These are phyloP conservation scores for Pythium periplocum DNA, from an alignment of 352 stramenopile genomes.

Conservation along the genomic window DNA sequence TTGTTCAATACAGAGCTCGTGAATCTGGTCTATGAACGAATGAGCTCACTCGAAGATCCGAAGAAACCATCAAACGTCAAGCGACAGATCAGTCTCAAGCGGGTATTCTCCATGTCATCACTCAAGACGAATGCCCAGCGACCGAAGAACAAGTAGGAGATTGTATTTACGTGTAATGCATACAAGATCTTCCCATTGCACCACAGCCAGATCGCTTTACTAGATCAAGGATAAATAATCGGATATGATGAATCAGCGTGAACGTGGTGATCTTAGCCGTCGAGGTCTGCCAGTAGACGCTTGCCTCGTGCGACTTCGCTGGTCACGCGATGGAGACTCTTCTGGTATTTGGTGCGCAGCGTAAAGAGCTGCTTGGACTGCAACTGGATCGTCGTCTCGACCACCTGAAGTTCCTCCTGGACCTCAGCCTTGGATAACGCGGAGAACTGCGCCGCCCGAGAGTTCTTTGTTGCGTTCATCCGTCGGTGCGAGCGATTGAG, in stretches of 20 bases:
- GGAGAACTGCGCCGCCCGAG: constrained; percentile 27
- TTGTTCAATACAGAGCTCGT: constrained; percentile 10
- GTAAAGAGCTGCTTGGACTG: constrained; percentile 43
- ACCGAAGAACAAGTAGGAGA: too few species aligned
- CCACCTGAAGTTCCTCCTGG: constrained; percentile 28
- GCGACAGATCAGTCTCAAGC: too few species aligned
- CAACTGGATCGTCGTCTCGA: constrained; percentile 34
- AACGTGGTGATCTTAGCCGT: not conserved
- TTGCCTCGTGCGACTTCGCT: constrained; percentile 31
- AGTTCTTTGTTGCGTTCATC: constrained; percentile 27
- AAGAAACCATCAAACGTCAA: too few species aligned
- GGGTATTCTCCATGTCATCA: too few species aligned
- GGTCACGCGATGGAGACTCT: constrained; percentile 38
- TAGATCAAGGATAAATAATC: too few species aligned
- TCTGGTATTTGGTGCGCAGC: constrained; percentile 43
- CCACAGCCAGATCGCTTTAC: too few species aligned
- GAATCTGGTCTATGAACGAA: constrained; percentile 4
- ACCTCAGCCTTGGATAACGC: constrained; percentile 49
- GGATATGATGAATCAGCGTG: too few species aligned
- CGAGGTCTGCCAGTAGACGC: constrained; percentile 29
- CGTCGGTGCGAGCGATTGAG: constrained; percentile 59
- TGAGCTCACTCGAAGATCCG: not conserved
- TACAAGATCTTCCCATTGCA: too few species aligned
- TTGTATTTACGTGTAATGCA: too few species aligned
- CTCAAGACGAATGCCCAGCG: too few species aligned